Evolutionary conservation across 164 flowering plant species (phyloP).

Genomic region (Vitis labrusca): DNA sequence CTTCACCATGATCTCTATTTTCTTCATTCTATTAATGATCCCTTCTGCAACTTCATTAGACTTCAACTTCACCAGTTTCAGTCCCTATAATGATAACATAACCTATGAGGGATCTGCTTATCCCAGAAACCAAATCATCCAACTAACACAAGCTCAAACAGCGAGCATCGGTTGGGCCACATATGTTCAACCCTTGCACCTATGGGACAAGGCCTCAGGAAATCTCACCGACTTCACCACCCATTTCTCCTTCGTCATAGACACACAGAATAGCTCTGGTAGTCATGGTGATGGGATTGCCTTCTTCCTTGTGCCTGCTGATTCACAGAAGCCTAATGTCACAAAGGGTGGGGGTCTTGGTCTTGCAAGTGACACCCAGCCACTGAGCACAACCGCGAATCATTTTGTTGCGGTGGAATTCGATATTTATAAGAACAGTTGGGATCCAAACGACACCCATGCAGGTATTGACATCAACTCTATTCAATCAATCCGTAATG

Average conservation of each 20-base stretch:
- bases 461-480: conserved; percentile 24
- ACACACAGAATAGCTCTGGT: too few species aligned
- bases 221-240: conserved; percentile 13
- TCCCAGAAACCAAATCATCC: conserved; percentile 6
- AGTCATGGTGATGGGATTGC: conserved; percentile 13
- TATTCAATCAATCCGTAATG: not conserved
- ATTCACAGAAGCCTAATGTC: not conserved
- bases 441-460: conserved; percentile 17
- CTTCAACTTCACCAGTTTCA: conserved; percentile 31
- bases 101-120: conserved; percentile 15
- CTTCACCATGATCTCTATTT: not conserved
- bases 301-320: conserved; percentile 19
- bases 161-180: too few species aligned
- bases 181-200: too few species aligned
- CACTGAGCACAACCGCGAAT: not conserved
- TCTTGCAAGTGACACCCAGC: too few species aligned
- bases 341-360: too few species aligned
- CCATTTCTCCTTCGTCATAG: conserved; percentile 5
- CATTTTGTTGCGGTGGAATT: conserved; percentile 25
- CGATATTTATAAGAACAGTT: conserved; percentile 5
- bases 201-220: not conserved
- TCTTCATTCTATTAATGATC: conserved; percentile 12
- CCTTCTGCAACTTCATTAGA: conserved; percentile 12
- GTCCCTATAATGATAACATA: conserved; percentile 2
- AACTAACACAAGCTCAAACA: conserved; percentile 6